Evolutionary conservation across 2,329 filamentous ascomycete genomes (phyloP), one percentile per base, ranked within the genome.

Genomic region (Sporothrix pseudoabietina): DNA sequence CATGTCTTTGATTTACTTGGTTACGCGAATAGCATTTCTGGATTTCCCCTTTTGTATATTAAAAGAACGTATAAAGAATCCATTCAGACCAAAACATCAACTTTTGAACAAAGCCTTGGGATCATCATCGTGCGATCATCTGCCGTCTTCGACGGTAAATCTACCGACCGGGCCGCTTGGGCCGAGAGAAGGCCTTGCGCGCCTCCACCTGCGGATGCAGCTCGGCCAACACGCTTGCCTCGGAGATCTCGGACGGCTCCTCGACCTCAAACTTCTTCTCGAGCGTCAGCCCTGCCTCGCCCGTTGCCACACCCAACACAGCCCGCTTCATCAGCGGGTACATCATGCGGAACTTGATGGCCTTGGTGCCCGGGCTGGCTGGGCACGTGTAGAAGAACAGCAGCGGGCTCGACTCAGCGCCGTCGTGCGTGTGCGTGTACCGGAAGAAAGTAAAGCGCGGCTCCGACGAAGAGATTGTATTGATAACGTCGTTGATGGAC

Each of bases 371-470:
- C 0, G 87, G 83, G 4, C 90, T 86, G 8, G 87, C 84, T 0
- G 93, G 93, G 80, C 92, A 94, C 6, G 92, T 95, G 83, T 94
- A 95, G 79, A 96, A 89, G 83, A 96, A 96, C 6, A 95, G 85
- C 66, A 95, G 84, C 2, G 90, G 88, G 72, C 84, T 86, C 71
- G 85, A 83, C 74, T 86, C 82, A 63, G 79, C 76, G 30, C 88
- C 88, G 44, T 84, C 82, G 75, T 89, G 82, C 57, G 86, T 86
- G 78, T 91, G 87, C 14, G 81, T 83, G 80, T 90, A 92, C 39
- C 90, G 87, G 84, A 91, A 96, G 80, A 96, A 94, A 7, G 90
- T 91, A 80, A 93, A 95, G 59, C 93, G 87, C 4, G 93, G 93
- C 80, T 94, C 91, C 26, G 85, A 86, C 10, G 85, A 76, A 6